Conservation (phyloP, 2,329 filamentous ascomycete genomes). For the Pestalotiopsis sp. region DNA sequence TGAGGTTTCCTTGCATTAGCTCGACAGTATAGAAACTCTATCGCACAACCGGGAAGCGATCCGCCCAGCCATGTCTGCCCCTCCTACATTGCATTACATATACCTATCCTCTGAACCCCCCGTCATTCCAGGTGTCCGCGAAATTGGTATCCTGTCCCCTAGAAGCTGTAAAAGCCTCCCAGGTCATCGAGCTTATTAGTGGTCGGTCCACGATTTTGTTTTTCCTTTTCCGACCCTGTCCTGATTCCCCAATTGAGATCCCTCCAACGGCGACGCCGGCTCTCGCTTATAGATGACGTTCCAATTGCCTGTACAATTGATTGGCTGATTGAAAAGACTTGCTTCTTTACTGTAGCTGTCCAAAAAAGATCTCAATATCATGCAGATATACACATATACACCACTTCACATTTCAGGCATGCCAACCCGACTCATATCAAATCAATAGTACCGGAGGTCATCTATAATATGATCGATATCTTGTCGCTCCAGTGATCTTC, state of each 20-base stretch:
- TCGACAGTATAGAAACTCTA: not conserved
- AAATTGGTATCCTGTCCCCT: not conserved
- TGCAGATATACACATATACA: too few species aligned
- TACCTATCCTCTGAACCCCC: not conserved
- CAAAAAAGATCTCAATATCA: too few species aligned
- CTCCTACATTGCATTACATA: not conserved
- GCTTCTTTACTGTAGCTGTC: too few species aligned
- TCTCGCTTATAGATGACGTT: not conserved
- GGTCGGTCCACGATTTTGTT: not conserved
- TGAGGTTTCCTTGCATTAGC: conserved; percentile 1
- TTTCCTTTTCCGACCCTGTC: not conserved
- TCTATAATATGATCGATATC: not conserved
- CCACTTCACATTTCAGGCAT: too few species aligned
- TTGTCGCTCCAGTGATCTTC: not conserved
- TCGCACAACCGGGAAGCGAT: not conserved
- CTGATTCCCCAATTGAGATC: not conserved
- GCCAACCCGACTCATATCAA: not conserved
- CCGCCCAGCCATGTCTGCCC: not conserved
- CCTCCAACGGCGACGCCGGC: not conserved
- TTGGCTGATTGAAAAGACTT: too few species aligned
- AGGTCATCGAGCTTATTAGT: not conserved
- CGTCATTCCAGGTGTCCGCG: not conserved
- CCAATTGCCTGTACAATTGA: too few species aligned
- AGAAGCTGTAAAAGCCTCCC: not conserved
- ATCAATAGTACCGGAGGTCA: not conserved